A percentile compares a stretch with the other conserved stretches of the same genome.
Conservation (phyloP, 1,284 basidiomycete species). For the Cutaneotrichosporon cavernicola region DNA sequence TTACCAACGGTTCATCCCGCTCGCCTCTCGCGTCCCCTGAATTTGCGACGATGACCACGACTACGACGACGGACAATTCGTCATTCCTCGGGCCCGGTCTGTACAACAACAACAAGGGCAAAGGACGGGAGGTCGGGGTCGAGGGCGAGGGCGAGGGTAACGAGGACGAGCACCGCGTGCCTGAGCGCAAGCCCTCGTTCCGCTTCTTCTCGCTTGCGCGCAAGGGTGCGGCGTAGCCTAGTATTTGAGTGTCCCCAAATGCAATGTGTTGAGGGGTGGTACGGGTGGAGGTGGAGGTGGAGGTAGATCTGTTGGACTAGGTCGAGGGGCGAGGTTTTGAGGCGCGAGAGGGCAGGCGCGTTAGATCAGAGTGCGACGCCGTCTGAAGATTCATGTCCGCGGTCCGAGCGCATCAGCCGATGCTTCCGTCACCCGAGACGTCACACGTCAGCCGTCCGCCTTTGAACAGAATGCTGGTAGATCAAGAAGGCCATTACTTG, state of each 20-base stretch:
- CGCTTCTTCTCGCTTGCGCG: conserved; percentile 46
- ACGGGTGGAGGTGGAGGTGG: neutral
- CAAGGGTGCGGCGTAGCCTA: conserved; percentile 25
- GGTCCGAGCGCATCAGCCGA: too few species aligned
- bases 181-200: conserved; percentile 40
- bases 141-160: conserved; percentile 11
- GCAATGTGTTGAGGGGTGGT: neutral
- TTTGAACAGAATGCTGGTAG: too few species aligned
- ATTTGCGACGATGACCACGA: neutral
- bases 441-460: too few species aligned
- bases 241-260: neutral
- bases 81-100: neutral
- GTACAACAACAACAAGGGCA: neutral
- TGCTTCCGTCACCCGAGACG: too few species aligned
- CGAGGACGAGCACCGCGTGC: conserved; percentile 17
- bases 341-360: too few species aligned
- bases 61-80: neutral
- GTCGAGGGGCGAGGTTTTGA: neutral
- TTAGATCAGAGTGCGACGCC: too few species aligned
- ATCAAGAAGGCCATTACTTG: too few species aligned
- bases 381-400: too few species aligned
- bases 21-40: neutral
- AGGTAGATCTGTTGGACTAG: too few species aligned
- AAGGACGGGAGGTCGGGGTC: neutral
- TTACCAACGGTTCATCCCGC: neutral